Percentiles rank a stretch among this genome's conserved stretches.
These are phyloP conservation scores for Mucor indicus DNA, from an alignment of 371 early-diverging fungal genomes.

Conservation along the genomic window DNA sequence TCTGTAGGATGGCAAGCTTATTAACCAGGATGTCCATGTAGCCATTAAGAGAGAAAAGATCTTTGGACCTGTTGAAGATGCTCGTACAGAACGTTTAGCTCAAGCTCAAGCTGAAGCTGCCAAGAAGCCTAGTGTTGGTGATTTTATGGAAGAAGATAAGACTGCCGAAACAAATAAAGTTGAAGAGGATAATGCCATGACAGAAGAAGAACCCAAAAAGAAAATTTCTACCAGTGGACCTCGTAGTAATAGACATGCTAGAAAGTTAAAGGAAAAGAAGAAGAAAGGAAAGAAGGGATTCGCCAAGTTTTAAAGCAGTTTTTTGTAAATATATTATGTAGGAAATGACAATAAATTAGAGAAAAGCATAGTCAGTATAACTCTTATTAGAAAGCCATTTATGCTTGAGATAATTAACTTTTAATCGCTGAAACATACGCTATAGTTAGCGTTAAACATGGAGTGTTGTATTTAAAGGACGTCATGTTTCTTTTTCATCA, in stretches of 20 bases:
- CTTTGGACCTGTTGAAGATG: constrained; percentile 45
- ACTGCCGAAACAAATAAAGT: not conserved
- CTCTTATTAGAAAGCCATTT: too few relatives aligned
- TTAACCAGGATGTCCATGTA: constrained; percentile 2
- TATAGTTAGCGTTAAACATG: too few relatives aligned
- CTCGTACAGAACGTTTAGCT: constrained; percentile 43
- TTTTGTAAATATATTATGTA: too few relatives aligned
- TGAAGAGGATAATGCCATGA: constrained; percentile 6
- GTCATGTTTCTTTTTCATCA: too few relatives aligned
- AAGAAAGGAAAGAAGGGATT: constrained; percentile 21
- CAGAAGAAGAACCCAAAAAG: constrained; percentile 6
- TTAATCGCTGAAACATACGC: too few relatives aligned
- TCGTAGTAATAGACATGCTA: constrained; percentile 31
- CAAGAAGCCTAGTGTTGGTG: constrained; percentile 30
- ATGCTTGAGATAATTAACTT: too few relatives aligned
- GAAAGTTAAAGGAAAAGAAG: constrained; percentile 36
- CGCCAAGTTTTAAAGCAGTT: constrained; percentile 26
- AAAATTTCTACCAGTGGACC: constrained; percentile 42
- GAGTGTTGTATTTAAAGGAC: too few relatives aligned
- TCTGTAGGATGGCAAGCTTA: not conserved
- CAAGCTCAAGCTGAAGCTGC: constrained; percentile 46
- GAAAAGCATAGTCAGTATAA: too few relatives aligned
- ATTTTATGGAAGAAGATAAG: constrained; percentile 21
- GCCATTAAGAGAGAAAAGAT: constrained; percentile 45
- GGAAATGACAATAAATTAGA: too few relatives aligned